A percentile compares a stretch with the other conserved stretches of the same genome.
phyloP scores from a whole-genome alignment of 257 asterid species.

The Asclepias syriaca region DNA sequence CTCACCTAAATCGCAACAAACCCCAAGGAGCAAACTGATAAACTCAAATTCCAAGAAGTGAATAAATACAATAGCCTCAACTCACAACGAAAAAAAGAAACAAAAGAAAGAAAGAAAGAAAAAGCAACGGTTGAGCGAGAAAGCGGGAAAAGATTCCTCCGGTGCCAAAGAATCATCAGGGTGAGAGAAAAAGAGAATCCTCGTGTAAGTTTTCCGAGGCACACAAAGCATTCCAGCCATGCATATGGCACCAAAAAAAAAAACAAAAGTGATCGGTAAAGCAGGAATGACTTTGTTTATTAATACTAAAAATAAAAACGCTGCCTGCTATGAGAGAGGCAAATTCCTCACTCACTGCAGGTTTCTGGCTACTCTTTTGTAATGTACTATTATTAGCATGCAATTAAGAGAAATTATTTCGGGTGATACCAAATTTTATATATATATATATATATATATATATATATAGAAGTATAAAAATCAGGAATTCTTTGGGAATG shows the following conservation, averaged over 20 bases:
- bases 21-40: slow-evolving; percentile 13
- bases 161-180: slow-evolving; percentile 41
- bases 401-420: not conserved
- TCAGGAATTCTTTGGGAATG: not conserved
- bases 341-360: not conserved
- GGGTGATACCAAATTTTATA: not conserved
- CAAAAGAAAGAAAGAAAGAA: too few species aligned
- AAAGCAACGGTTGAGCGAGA: not conserved
- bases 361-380: not conserved
- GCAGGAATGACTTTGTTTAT: not conserved
- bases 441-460: too few species aligned
- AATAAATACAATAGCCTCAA: slow-evolving; percentile 4
- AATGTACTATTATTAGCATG: not conserved
- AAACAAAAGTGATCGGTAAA: slow-evolving; percentile 4
- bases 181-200: slow-evolving; percentile 41
- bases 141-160: slow-evolving; percentile 26
- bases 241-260: slow-evolving; percentile 37
- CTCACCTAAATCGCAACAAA: slow-evolving; percentile 32
- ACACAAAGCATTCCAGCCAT: slow-evolving; percentile 47
- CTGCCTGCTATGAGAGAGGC: not conserved
- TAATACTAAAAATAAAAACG: not conserved
- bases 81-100: not conserved
- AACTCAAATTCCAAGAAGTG: slow-evolving; percentile 16
- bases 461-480: not conserved
- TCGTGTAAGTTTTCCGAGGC: slow-evolving; percentile 47